Percentiles rank a stretch among this genome's conserved stretches.
These are phyloP conservation scores for Syzygium jambos DNA, from an alignment of 345 rosid genomes.

Conservation along the genomic window DNA sequence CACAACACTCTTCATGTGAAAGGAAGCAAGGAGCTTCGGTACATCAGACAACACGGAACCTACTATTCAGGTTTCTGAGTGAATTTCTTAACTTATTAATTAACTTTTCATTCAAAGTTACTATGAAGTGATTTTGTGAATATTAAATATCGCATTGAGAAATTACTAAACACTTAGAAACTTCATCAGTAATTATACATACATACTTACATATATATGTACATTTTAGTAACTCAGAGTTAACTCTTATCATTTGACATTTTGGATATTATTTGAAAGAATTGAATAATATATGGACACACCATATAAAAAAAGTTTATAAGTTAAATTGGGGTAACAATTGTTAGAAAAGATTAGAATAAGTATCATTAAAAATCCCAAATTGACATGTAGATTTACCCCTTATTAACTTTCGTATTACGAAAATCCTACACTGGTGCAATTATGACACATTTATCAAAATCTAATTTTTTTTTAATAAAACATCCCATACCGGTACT, in stretches of 20 bases:
- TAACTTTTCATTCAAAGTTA: not conserved
- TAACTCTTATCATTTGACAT: not conserved
- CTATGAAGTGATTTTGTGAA: not conserved
- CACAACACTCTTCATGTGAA: not conserved
- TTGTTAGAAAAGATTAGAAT: not conserved
- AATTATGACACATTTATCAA: no score
- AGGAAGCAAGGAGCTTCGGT: not conserved
- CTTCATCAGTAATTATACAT: not conserved
- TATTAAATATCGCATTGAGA: not conserved
- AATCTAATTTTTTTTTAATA: no score
- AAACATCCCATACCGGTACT: no score
- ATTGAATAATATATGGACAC: not conserved
- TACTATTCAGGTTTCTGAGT: no score
- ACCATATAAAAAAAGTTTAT: not conserved
- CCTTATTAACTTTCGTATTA: no score
- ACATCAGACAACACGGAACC: not conserved
- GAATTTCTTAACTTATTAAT: no score
- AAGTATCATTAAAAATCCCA: not conserved
- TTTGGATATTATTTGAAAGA: not conserved
- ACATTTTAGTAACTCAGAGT: not conserved
- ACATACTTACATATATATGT: not conserved
- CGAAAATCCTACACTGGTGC: no score
- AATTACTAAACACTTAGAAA: not conserved
- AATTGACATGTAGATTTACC: not conserved
- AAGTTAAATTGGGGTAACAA: not conserved